Conservation (phyloP, 192 early-diverging fungal species). For the Podila verticillata region DNA sequence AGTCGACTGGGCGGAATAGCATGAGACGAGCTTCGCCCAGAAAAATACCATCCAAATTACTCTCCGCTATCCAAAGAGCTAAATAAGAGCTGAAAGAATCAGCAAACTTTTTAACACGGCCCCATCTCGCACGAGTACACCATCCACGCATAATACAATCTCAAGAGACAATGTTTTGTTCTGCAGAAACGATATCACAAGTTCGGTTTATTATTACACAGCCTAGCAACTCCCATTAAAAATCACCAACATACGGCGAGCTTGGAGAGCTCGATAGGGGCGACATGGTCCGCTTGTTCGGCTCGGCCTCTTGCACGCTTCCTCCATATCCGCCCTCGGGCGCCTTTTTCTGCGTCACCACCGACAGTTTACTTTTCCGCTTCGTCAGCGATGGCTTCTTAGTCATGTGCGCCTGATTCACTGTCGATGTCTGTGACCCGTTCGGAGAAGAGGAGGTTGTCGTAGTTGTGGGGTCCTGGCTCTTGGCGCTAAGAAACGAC, state of each 20-base stretch:
- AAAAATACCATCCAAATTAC: no score
- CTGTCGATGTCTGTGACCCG: background rate
- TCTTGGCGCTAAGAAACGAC: background rate
- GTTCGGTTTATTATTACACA: no score
- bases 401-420: background rate
- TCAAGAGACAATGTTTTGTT: no score
- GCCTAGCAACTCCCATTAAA: background rate
- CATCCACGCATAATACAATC: no score
- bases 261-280: slow-evolving; percentile 1
- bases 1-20: no score
- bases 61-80: no score
- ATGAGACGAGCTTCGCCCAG: no score
- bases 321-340: background rate
- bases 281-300: background rate
- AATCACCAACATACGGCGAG: slow-evolving; percentile 24
- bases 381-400: slow-evolving; percentile 14
- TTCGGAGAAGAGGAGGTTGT: background rate
- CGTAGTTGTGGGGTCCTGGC: background rate
- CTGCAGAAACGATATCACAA: no score
- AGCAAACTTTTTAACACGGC: no score
- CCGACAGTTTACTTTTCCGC: slow-evolving; percentile 10
- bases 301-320: no score
- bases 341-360: background rate
- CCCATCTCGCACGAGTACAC: no score
- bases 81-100: no score